Evolutionary conservation across 2,329 filamentous ascomycete genomes (phyloP), one percentile per base, ranked within the genome.

Genomic region (Chaetomiaceae sp.): DNA sequence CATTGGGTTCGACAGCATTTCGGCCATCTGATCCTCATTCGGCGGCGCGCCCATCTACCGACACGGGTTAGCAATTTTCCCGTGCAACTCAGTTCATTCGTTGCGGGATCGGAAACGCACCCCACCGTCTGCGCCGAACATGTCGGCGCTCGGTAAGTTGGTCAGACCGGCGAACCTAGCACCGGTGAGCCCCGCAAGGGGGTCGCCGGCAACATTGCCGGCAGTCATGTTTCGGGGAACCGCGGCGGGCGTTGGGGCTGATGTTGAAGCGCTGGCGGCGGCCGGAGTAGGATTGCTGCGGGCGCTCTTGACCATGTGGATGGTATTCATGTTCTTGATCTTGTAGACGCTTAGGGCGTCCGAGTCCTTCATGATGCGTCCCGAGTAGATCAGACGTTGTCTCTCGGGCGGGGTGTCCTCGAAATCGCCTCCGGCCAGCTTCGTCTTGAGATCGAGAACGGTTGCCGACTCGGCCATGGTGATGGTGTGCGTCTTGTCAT

Each of bases 371-470:
- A 99, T 84, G 56, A 99, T 92, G 56, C 92, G 86, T 48, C 94
- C 94, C 5, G 92, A 96, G 77, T 97, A 99, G 73, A 99, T 99
- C 59, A 99, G 79, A 56, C 94, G 89, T 74, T 97, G 92, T 62
- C 90, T 84, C 66, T 95, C 90, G 49, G 86, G 79, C 30, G 94
- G 87, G 51, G 96, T 84, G 69, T 95, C 86, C 69, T 95, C 92
- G 66, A 86, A 89, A 63, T 95, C 90, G 53, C 84, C 73, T 29
- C 81, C 80, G 5, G 91, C 82, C 34, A 99, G 84, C 76, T 92
- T 96, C 58, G 80, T 81, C 79, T 99, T 99, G 63, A 99, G 81
- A 57, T 96, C 90, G 53, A 82, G 78, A 38, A 97, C 86, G 7
- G 86, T 87, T 44, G 86, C 89, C 32, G 82, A 81, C 60, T 87